Evolutionary conservation across 192 early-diverging fungal species (phyloP).

Genomic region (Coemansia sp.): DNA sequence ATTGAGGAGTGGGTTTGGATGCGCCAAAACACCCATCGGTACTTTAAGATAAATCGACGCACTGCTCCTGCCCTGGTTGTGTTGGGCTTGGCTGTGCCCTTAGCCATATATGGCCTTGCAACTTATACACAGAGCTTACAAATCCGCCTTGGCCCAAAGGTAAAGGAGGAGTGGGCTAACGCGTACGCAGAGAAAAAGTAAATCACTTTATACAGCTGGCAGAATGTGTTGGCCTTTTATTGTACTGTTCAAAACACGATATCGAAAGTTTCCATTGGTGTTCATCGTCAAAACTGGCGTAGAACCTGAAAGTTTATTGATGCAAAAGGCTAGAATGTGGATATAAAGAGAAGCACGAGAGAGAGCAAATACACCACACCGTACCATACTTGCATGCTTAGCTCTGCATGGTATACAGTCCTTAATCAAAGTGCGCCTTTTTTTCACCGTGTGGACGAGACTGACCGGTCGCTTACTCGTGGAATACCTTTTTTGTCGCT

Average conservation of each 20-base stretch:
- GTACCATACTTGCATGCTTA: background rate
- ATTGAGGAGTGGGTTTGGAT: constrained; percentile 57
- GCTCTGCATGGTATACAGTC: background rate
- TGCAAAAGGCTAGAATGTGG: background rate
- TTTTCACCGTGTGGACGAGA: background rate
- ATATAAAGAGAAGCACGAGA: background rate
- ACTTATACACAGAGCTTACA: constrained; percentile 30
- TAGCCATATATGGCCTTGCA: constrained; percentile 22
- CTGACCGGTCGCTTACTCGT: too few species aligned
- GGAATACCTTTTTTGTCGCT: too few species aligned
- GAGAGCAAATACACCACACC: too few species aligned
- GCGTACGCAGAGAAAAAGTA: constrained; percentile 36
- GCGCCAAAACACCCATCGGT: constrained; percentile 51
- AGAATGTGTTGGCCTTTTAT: background rate
- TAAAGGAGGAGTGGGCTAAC: constrained; percentile 47
- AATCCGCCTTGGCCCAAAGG: constrained; percentile 29
- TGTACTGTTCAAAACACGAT: background rate
- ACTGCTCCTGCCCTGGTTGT: constrained; percentile 41
- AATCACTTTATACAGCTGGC: background rate
- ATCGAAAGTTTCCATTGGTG: background rate
- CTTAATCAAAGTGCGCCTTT: background rate
- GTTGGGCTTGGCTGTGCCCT: constrained; percentile 45
- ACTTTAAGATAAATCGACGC: constrained; percentile 53
- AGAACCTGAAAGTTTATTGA: background rate
- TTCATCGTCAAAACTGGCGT: too few species aligned